A percentile compares a stretch with the other conserved stretches of the same genome.
Evolutionary conservation across 1,284 basidiomycete genomes (phyloP).

Genomic region (Microbotryum silenes-acaulis): DNA sequence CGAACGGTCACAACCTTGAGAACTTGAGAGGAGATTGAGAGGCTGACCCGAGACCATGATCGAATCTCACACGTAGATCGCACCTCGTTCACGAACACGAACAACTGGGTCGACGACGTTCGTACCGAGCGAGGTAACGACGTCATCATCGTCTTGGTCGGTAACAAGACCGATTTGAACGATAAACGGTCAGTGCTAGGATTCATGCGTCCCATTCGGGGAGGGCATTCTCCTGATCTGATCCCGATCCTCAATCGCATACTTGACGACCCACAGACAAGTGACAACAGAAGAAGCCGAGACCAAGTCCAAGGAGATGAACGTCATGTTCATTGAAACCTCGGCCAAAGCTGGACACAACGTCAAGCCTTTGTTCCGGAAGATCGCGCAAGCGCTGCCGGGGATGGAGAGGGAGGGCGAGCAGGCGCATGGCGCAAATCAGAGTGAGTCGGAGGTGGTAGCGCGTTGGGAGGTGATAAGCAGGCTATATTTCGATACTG

Average conservation of each 20-base stretch:
- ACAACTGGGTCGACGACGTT: constrained; percentile 99
- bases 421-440: constrained; percentile 51
- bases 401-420: constrained; percentile 78
- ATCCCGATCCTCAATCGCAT: not conserved
- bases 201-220: not conserved
- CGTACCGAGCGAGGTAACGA: constrained; percentile 94
- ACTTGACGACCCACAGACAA: constrained; percentile 54
- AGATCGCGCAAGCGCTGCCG: constrained; percentile 95
- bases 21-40: not conserved
- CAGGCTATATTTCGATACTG: not conserved
- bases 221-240: constrained; percentile 3
- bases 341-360: constrained; percentile 99
- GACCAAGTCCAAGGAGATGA: constrained; percentile 80
- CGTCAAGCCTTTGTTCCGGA: constrained; percentile 97
- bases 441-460: constrained; percentile 35
- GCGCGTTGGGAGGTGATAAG: not conserved
- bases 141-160: constrained; percentile 96
- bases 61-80: constrained; percentile 51
- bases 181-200: constrained; percentile 66
- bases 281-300: constrained; percentile 98
- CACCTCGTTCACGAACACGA: constrained; percentile 90
- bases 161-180: constrained; percentile 96
- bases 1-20: not conserved
- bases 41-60: not conserved
- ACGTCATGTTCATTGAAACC: constrained; percentile 99